Evolutionary conservation across 2,329 filamentous ascomycete species (phyloP).

Genomic region (Cyclaneusma minus): DNA sequence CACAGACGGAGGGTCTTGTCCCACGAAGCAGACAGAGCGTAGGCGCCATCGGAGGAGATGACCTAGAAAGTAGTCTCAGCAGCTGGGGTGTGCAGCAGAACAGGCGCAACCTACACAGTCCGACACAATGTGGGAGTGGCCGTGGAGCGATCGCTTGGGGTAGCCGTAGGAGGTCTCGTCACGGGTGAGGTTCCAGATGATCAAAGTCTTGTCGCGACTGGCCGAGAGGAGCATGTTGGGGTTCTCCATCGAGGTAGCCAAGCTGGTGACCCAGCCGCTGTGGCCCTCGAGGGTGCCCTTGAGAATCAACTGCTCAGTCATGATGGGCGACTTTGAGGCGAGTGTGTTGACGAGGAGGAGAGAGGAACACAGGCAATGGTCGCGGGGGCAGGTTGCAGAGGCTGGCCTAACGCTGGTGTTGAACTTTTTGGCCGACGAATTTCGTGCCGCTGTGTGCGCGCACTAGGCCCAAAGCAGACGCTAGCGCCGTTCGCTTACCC

Average conservation of each 20-base stretch:
- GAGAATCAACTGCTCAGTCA: slow-evolving; percentile 44
- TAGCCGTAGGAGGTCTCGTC: slow-evolving; percentile 97
- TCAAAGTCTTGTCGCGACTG: slow-evolving; percentile 95
- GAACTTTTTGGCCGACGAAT: no score
- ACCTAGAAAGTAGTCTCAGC: slow-evolving; percentile 47
- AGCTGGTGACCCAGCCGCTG: slow-evolving; percentile 98
- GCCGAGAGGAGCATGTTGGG: slow-evolving; percentile 99
- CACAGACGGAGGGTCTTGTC: slow-evolving; percentile 99
- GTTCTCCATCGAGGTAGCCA: slow-evolving; percentile 99
- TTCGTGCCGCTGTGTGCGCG: no score
- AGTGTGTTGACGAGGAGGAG: no score
- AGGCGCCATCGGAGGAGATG: slow-evolving; percentile 98
- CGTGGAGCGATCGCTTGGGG: slow-evolving; percentile 96
- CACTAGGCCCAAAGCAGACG: no score
- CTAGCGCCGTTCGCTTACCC: no score
- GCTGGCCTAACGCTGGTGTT: no score
- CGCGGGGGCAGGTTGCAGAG: no score
- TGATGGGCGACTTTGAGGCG: slow-evolving; percentile 14
- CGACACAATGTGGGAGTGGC: slow-evolving; percentile 99
- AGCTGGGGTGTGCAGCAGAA: slow-evolving; percentile 14
- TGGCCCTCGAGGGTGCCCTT: slow-evolving; percentile 97
- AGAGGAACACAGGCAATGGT: no score
- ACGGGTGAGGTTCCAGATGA: slow-evolving; percentile 99
- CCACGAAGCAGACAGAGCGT: slow-evolving; percentile 97
- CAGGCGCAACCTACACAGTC: slow-evolving; percentile 71